Base-by-base conservation (phyloP, 352 stramenopile species). In the Pilasporangium apinafurcum region DNA sequence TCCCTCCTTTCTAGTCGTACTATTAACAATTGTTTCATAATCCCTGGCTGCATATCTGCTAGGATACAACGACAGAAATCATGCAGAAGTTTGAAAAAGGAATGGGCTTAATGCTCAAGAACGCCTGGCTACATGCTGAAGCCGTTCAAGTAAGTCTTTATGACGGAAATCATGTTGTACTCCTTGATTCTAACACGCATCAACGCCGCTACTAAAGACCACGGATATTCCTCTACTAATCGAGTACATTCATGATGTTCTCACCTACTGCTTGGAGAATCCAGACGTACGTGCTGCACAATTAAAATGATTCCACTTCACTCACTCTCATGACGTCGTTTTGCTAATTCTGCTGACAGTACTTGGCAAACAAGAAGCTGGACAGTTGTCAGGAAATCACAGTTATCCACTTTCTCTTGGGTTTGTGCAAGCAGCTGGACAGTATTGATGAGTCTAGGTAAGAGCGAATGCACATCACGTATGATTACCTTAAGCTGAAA, bases 221-320 rank as follows among this genome's bases (percentile, higher is more conserved):
- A 95, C 85, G 6, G 85, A 96, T 53, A 62, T 96, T 1, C 86
- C 85, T n/a, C 48, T 95, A 6, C 62, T 96, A 32, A 75, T 96
- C 44, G 65, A 89, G 47, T 94, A 96, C 65, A 82, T 94, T 54
- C 76, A 83, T 47, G 71, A 83, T 43, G 81, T 96, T 18, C 68
- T 95, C 44, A 70, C 66, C 40, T 89, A 83, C 62, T 87, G 75
- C 45, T 50, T 85, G 28, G 76, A 92, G 54, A 59, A 78, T 20
- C 75, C 77, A 37, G 51, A 63, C 17, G 80, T 90, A 65, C 27
- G 67, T 54, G 25, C 17, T 44, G n/a, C 5, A 48, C 1, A 38
- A 44, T 44, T 25, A 13, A 36, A 20, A 12, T 22, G 8, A 13
- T 10, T 17, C 17, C 41, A 32, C n/a, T 18, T 22, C 29, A 30